phyloP scores from a whole-genome alignment of 2,329 filamentous ascomycete species.

The Chrysosporium keratinophilum region DNA sequence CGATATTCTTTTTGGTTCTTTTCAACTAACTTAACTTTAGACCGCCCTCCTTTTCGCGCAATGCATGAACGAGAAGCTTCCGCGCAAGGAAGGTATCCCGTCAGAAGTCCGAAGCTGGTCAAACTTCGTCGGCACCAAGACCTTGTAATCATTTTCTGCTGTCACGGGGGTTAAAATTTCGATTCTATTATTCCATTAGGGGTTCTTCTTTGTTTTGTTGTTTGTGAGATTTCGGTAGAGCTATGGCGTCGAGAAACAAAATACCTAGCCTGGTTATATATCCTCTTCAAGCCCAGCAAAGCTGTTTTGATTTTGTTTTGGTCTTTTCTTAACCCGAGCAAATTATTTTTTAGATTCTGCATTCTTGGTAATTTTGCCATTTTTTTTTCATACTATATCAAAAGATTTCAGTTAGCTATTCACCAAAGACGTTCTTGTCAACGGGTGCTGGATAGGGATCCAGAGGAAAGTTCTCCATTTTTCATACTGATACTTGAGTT shows the following conservation, averaged over 20 bases:
- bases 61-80: conserved; percentile 95
- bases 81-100: conserved; percentile 76
- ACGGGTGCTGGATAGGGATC: neutral
- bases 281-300: neutral
- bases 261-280: conserved; percentile 8
- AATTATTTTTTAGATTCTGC: neutral
- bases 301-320: neutral
- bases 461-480: neutral
- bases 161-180: neutral
- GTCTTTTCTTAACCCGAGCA: neutral
- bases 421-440: neutral
- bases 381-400: neutral
- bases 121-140: conserved; percentile 72
- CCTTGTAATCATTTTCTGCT: conserved; percentile 28
- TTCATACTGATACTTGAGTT: neutral
- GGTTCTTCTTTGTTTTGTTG: neutral
- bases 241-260: conserved; percentile 7
- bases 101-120: conserved; percentile 89
- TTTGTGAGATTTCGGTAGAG: conserved; percentile 9
- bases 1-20: neutral
- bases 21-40: conserved; percentile 39
- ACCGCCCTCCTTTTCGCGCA: conserved; percentile 92
- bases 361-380: neutral
- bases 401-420: neutral
- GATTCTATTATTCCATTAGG: neutral